phyloP scores from a whole-genome alignment of 1,284 basidiomycete species.

The Cerioporus squamosus region DNA sequence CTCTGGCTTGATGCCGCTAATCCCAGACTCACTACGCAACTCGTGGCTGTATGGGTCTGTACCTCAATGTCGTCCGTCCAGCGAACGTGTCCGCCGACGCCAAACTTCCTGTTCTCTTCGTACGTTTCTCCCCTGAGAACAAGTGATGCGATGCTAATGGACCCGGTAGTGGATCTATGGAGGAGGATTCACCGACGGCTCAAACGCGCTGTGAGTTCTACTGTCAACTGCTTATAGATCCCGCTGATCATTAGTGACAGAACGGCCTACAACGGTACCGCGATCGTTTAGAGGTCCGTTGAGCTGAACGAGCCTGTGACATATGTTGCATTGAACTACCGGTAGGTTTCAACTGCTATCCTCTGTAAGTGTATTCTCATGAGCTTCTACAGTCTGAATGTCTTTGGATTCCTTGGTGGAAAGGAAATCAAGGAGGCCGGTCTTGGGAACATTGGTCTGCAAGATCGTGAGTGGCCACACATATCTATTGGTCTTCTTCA shows the following conservation, averaged over 20 bases:
- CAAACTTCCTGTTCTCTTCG: constrained; percentile 59
- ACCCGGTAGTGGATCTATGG: constrained; percentile 53
- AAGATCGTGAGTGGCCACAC: constrained; percentile 46
- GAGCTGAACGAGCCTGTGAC: constrained; percentile 37
- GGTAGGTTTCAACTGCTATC: constrained; percentile 17
- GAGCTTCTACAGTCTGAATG: not conserved
- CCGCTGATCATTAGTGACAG: no score
- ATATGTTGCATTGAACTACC: constrained; percentile 40
- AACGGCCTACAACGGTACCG: not conserved
- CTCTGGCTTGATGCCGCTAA: no score
- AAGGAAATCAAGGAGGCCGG: constrained; percentile 52
- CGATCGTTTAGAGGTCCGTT: constrained; percentile 37
- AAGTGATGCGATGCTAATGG: not conserved
- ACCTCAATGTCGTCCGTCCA: constrained; percentile 35
- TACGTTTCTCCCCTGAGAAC: constrained; percentile 32
- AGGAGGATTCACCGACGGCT: constrained; percentile 31
- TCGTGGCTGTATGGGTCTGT: not conserved
- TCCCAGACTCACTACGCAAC: no score
- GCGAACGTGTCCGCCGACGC: constrained; percentile 33
- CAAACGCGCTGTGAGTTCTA: not conserved
- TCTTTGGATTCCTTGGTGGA: constrained; percentile 25
- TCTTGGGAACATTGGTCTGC: constrained; percentile 56
- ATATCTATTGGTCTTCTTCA: not conserved
- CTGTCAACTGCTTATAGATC: not conserved
- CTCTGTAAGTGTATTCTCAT: not conserved